Conservation (phyloP, 176 grass and related monocot species). For the Guadua angustifolia region DNA sequence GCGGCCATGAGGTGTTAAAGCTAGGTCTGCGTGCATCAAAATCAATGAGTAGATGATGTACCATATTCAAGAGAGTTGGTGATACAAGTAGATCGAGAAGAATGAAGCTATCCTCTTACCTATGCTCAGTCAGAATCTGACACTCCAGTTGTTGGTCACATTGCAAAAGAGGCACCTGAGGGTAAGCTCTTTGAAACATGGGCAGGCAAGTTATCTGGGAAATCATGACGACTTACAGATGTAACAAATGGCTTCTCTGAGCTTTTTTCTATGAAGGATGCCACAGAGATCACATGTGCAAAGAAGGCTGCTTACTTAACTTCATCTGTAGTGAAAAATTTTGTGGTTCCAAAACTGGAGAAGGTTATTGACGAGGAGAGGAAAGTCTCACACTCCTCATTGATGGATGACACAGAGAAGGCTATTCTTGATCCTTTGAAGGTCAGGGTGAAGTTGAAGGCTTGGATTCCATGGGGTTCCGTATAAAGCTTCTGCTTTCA, state of each 20-base stretch:
- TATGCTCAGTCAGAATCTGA: conserved; percentile 62
- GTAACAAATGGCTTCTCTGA: conserved; percentile 81
- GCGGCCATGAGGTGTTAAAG: too few relatives aligned
- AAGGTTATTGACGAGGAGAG: conserved; percentile 87
- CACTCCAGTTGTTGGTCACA: conserved; percentile 65
- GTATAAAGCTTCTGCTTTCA: too few relatives aligned
- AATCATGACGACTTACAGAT: conserved; percentile 67
- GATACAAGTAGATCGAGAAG: too few relatives aligned
- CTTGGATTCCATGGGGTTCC: too few relatives aligned
- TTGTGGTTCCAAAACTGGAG: conserved; percentile 92
- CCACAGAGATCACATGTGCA: conserved; percentile 61
- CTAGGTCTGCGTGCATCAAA: too few relatives aligned
- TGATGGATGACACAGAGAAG: conserved; percentile 94
- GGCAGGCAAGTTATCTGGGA: conserved; percentile 62
- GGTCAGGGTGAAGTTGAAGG: conserved; percentile 83
- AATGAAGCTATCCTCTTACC: too few relatives aligned
- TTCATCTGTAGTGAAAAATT: conserved; percentile 81
- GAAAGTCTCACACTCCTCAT: conserved; percentile 71
- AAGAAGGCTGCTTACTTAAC: conserved; percentile 89
- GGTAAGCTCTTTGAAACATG: conserved; percentile 89
- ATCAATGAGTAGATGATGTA: too few relatives aligned
- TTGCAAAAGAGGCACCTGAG: conserved; percentile 80
- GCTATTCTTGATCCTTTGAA: conserved; percentile 80
- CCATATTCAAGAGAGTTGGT: too few relatives aligned
- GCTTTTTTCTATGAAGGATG: conserved; percentile 58